Base-by-base conservation (phyloP, 108 stramenopile genomes). In the Poteriospumella lacustris region DNA sequence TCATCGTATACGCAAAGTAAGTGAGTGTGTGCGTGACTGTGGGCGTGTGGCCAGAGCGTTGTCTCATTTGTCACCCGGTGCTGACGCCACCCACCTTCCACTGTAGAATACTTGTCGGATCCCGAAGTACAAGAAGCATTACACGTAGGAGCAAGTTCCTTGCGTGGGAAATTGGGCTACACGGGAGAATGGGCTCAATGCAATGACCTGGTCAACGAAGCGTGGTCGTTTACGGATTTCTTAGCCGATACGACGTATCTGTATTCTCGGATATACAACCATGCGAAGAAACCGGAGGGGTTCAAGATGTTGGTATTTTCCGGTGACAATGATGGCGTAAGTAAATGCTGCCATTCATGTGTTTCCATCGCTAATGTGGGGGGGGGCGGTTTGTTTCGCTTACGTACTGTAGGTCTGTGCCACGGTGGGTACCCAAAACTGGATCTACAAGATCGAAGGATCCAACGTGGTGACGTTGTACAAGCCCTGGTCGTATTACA, bases 261-360 rank as follows among this genome's bases (percentile, higher is more conserved):
- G 36, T 64, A 64, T 24, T 64, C 60, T 3, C 29, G 36, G 15
- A 64, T 64, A 5, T 31, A 12, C 31, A 64, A 64, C 31, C 60
- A 64, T 64, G 3, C 15, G 31, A 24, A 3, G 33, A 64, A 64
- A 64, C 60, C 12, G 3, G 36, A 64, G 31, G 60, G 36, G 28
- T 64, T 64, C 31, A 64, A 64, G 31, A 64, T 64, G 60, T 33
- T 64, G 9, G 60, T 64, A 31, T 64, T 31, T 64, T 64, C 60
- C 5, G 60, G 60, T 5, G 60, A 64, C 36, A 34, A 26, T 5
- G 60, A 64, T 64, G 60, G 60, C 5, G 60, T 64, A 56, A 56
- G 52, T 56, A 19, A n/a, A 56, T 56, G 19, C 15, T 56, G 24
- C 24, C 52, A 56, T 56, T 56, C 15, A 56, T 56, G 24, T 19